These are phyloP conservation scores for Fremontodendron californicum DNA, from an alignment of 345 rosid species.

Conservation along the genomic window DNA sequence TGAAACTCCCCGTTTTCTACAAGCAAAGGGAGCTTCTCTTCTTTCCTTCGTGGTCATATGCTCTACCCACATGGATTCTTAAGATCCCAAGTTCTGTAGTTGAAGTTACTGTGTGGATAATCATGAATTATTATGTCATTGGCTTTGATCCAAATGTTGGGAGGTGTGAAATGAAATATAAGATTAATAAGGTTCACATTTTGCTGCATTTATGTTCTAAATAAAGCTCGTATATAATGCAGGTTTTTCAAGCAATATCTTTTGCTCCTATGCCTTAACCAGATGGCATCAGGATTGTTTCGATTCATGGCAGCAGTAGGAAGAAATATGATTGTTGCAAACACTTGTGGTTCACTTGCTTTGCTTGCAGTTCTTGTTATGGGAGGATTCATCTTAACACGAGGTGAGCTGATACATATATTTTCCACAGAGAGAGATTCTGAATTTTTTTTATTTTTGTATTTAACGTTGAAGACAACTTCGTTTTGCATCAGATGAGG, in stretches of 20 bases:
- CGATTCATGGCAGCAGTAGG: conserved; percentile 49
- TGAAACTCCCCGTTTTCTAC: conserved; percentile 78
- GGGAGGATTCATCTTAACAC: conserved; percentile 57
- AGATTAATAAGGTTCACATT: not conserved
- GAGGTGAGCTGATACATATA: conserved; percentile 25
- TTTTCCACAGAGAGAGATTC: not conserved
- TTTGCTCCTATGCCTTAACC: conserved; percentile 34
- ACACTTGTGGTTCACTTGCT: conserved; percentile 46
- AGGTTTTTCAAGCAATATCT: conserved; percentile 56
- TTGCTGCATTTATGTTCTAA: not conserved
- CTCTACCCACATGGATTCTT: conserved; percentile 68
- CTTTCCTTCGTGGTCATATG: conserved; percentile 84
- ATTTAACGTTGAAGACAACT: conserved; percentile 1
- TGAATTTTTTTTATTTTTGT: too few relatives aligned
- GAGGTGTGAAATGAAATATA: conserved; percentile 26
- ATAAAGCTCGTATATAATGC: conserved; percentile 11
- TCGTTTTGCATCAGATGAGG: conserved; percentile 30
- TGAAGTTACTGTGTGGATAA: conserved; percentile 57
- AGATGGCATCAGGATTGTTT: conserved; percentile 56
- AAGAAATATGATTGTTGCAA: too few relatives aligned
- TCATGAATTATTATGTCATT: conserved; percentile 45
- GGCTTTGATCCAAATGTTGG: conserved; percentile 47
- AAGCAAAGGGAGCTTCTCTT: conserved; percentile 78
- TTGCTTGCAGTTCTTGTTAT: conserved; percentile 37
- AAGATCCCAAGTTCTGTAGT: conserved; percentile 60